Percentiles rank a stretch among this genome's conserved stretches.
These are phyloP conservation scores for Rachicladosporium sp. DNA, from an alignment of 2,329 filamentous ascomycete species.

Conservation along the genomic window DNA sequence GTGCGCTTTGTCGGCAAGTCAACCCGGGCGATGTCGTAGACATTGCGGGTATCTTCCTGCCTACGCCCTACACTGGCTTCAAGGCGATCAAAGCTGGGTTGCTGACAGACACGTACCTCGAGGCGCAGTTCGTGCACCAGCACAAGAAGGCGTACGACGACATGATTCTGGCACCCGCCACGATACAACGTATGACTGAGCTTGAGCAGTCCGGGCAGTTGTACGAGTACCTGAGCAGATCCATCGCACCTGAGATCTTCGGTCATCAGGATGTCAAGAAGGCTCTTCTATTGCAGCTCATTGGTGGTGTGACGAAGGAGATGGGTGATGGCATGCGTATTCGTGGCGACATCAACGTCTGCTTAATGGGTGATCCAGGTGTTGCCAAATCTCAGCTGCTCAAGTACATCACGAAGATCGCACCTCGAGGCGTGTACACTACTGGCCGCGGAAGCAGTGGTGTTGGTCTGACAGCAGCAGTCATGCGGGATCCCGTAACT, in stretches of 20 bases:
- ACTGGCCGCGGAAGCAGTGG: slow-evolving; percentile 70
- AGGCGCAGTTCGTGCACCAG: slow-evolving; percentile 84
- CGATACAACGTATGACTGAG: slow-evolving; percentile 73
- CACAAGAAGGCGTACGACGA: slow-evolving; percentile 98
- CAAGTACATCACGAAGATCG: slow-evolving; percentile 97
- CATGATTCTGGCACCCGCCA: slow-evolving; percentile 67
- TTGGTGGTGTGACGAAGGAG: slow-evolving; percentile 90
- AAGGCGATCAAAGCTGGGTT: slow-evolving; percentile 90
- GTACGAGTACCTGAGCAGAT: slow-evolving; percentile 93
- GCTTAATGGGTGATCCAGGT: slow-evolving; percentile 98
- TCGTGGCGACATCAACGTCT: slow-evolving; percentile 96
- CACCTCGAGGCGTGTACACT: slow-evolving; percentile 79
- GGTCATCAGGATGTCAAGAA: slow-evolving; percentile 97
- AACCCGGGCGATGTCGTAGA: slow-evolving; percentile 93
- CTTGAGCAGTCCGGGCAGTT: slow-evolving; percentile 78
- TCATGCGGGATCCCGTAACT: slow-evolving; percentile 73
- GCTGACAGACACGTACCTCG: slow-evolving; percentile 92
- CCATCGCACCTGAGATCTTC: slow-evolving; percentile 94
- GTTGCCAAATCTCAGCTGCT: slow-evolving; percentile 97
- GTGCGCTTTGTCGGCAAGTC: slow-evolving; percentile 70
- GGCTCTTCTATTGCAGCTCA: slow-evolving; percentile 83
- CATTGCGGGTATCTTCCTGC: slow-evolving; percentile 87
- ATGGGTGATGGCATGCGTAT: slow-evolving; percentile 99
- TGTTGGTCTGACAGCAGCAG: slow-evolving; percentile 69
- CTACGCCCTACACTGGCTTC: slow-evolving; percentile 97